Percentiles rank a stretch among this genome's conserved stretches.
phyloP scores from a whole-genome alignment of 2,329 filamentous ascomycete genomes.

The Chaetomiaceae sp. region DNA sequence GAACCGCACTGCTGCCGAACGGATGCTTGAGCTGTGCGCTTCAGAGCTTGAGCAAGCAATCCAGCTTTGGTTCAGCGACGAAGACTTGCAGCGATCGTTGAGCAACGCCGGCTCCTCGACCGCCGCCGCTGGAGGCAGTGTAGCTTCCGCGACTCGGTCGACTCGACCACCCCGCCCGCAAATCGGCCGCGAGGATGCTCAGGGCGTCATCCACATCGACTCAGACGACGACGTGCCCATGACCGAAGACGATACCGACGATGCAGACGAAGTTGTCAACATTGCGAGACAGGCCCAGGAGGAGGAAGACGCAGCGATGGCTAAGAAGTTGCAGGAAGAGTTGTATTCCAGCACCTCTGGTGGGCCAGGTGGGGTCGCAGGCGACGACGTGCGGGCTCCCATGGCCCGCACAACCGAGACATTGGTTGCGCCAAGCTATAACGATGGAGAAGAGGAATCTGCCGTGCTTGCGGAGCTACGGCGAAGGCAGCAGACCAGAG shows the following conservation, averaged over 20 bases:
- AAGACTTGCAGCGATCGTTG: slow-evolving; percentile 58
- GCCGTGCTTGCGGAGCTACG: slow-evolving; percentile 64
- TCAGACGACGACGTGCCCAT: slow-evolving; percentile 60
- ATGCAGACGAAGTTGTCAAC: slow-evolving; percentile 36
- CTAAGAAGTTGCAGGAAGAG: slow-evolving; percentile 85
- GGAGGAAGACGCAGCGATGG: slow-evolving; percentile 92
- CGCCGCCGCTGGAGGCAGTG: slow-evolving; percentile 24
- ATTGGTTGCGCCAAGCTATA: slow-evolving; percentile 66
- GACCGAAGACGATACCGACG: slow-evolving; percentile 40
- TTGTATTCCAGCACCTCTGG: slow-evolving; percentile 58
- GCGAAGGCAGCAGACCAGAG: slow-evolving; percentile 31
- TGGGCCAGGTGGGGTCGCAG: slow-evolving; percentile 25
- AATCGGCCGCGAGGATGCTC: slow-evolving; percentile 46
- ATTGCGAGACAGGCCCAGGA: slow-evolving; percentile 51
- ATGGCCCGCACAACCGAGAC: slow-evolving; percentile 91
- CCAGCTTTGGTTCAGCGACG: slow-evolving; percentile 84
- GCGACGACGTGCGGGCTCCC: slow-evolving; percentile 72
- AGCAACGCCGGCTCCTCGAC: slow-evolving; percentile 34
- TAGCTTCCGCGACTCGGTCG: slow-evolving; percentile 10
- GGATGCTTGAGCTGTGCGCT: slow-evolving; percentile 81
- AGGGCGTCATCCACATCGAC: slow-evolving; percentile 68
- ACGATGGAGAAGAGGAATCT: slow-evolving; percentile 47
- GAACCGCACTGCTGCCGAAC: slow-evolving; percentile 66
- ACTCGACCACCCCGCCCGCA: slow-evolving; percentile 22
- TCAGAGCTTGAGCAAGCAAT: slow-evolving; percentile 81